Evolutionary conservation across 208 protist genomes (phyloP).

Genomic region (Acanthamoeba lenticulata): DNA sequence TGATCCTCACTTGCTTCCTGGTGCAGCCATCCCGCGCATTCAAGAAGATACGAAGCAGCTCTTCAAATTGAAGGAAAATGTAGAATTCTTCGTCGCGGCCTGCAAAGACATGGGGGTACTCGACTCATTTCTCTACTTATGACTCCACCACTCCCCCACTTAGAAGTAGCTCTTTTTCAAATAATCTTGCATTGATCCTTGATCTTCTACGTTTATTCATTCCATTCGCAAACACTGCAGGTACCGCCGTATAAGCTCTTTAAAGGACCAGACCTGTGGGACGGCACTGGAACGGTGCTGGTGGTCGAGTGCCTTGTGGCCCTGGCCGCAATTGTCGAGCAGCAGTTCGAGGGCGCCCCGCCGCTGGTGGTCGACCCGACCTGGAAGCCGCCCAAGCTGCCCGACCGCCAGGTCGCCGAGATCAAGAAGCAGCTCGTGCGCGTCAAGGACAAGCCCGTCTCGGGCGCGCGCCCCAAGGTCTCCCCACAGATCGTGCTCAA

Average conservation of each 20-base stretch:
- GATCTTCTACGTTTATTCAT: not conserved
- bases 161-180: not conserved
- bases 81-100: constrained; percentile 40
- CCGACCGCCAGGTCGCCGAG: not conserved
- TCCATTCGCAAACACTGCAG: not conserved
- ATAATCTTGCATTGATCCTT: too few species aligned
- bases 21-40: constrained; percentile 26
- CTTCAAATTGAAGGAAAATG: constrained; percentile 48
- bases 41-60: constrained; percentile 55
- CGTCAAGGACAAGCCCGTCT: constrained; percentile 4
- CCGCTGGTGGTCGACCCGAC: not conserved
- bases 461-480: not conserved
- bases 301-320: constrained; percentile 37
- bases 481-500: not conserved
- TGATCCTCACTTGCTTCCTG: not conserved
- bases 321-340: not conserved
- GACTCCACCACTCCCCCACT: not conserved
- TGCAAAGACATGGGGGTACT: constrained; percentile 41
- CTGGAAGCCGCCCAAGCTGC: constrained; percentile 42
- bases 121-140: not conserved
- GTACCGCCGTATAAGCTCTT: constrained; percentile 12
- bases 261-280: constrained; percentile 21
- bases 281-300: not conserved
- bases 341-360: constrained; percentile 41
- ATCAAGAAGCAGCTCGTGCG: constrained; percentile 29